Base-by-base conservation (phyloP, 2,329 filamentous ascomycete genomes). In the Alternaria sp. region DNA sequence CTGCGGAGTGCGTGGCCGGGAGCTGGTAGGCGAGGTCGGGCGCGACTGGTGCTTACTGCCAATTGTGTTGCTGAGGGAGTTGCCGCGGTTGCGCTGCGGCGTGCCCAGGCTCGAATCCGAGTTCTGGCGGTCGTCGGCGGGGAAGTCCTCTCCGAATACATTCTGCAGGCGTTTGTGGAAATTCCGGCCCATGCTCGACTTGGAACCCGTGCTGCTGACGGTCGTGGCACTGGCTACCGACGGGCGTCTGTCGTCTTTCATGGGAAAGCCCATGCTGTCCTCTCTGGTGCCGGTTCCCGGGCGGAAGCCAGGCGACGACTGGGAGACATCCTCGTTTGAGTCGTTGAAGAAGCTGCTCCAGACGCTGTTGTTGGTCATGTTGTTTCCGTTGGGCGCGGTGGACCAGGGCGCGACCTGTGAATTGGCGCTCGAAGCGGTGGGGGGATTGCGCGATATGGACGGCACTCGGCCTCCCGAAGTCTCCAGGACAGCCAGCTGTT, bases 91-190 rank as follows among this genome's bases (percentile, higher is more conserved):
- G 67, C 93, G 87, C 57, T 61, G 86, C 13, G 83, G 76, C 66
- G 85, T 82, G 52, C 62, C 69, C 72, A 92, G 80, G 80, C 88
- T 90, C 70, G 87, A 86, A 62, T 96, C 92, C 57, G 91, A 93
- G 68, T 90, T 90, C 76, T 94, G 82, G 55, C 82, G 79, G 54
- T 83, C 83, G 56, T 83, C 91, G 69, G 87, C 85, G 62, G 89
- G 88, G 79, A 92, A 93, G 76, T 97, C 94, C 73, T 97, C 95
- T 50, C 95, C 94, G 81, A 97, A 97, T 78, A 97, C 95, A 45
- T 91, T 92, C 76, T 96, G 92, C 67, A 97, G 85, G 81, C 95
- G 96, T 80, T 94, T 93, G 72, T 88, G 86, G 68, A 88, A 86
- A 36, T 72, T 87, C 55, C 91, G 89, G 71, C 90, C 89, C 63